Base-by-base conservation (phyloP, 2,329 filamentous ascomycete species). In the Sphaerostilbella broomeana region DNA sequence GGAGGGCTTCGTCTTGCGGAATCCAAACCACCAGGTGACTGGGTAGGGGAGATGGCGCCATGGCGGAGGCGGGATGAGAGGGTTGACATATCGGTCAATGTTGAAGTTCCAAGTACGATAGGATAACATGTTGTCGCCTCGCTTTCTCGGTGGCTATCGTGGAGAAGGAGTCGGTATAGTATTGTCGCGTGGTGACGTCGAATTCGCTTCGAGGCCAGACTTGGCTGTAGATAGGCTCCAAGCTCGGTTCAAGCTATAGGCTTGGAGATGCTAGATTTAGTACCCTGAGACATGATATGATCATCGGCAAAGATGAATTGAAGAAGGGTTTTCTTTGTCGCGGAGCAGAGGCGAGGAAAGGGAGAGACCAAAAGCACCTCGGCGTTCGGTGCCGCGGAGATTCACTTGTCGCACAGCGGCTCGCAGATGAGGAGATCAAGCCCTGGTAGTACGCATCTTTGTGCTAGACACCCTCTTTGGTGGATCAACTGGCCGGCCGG, bases 41-140 rank as follows among this genome's bases (percentile, higher is more conserved):
- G 74, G 73, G 32, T 67, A 68, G 0, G 87, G 88, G 2, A 94
- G 55, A 30, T 67, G 63, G 19, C 72, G 64, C 57, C 86, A 73
- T 50, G 74, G 76, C 27, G 82, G 81, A 11, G 73, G 65, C 7
- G 84, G 84, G 17, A 94, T 55, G 44, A 78, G 69, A 3, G 72
- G 82, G 57, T 90, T 87, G 35, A 94, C 57, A 56, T 81, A 77
- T n/a, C 62, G 64, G 67, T 95, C 88, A 47, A 94, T 75, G 61
- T 92, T 77, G 61, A 94, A 78, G 53, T 81, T 69, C 64, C 69
- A 72, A 22, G 46, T 46, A 21, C 44, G 40, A 12, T 47, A 38
- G 29, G 49, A 39, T 43, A 53, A 26, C 24, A 27, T 17, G 26
- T 37, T 40, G 24, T 5, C 15, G 24, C 24, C 29, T n/a, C n/a